Base-by-base conservation (phyloP, 768 basidiomycete genomes). In the Cystobasidiopsis lactophilus region DNA sequence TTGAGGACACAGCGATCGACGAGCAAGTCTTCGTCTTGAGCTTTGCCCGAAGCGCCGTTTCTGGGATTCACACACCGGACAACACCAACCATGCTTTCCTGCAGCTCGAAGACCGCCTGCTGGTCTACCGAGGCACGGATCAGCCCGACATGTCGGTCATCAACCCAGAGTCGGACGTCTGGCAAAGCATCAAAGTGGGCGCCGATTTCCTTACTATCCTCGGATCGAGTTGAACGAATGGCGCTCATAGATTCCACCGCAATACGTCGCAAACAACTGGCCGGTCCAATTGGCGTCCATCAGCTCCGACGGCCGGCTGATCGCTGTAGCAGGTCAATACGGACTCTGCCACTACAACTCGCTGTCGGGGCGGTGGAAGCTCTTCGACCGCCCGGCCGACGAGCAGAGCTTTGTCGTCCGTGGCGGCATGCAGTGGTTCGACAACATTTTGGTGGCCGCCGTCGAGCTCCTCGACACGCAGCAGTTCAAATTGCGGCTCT, bases 81-180 rank as follows among this genome's bases (percentile, higher is more conserved):
- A 95, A 93, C 63, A 86, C 88, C 7, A 78, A 84, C 58, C 91
- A 91, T 63, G 89, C 85, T 1, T 91, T 91, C 68, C 71, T 95
- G 38, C 86, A 91, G 67, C 77, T 89, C 76, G 88, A 95, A 61
- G 91, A 96, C 60, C 77, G 85, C 39, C 82, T 83, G 2, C 73
- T 93, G 0, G 78, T 95, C 16, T 98, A 95, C 66, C 76, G 91
- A 51, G 89, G 91, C 14, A 85, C 89, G 27, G 91, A 95, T 65
- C 89, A 95, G 65, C 89, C 91, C 4, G 89, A 95, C 64, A 81
- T 93, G 79, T 91, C 85, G 63, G 79, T 98, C 53, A 93, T 96
- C 62, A 95, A 95, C 63, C 88, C 89, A 16, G 88, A 91, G 65
- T 85, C 85, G 3, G 89, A 95, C 62, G 89, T 95, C 18, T 96